Evolutionary conservation across 108 stramenopile genomes (phyloP), one percentile per base, ranked within the genome.

Genomic region (Nitzschia sp.): DNA sequence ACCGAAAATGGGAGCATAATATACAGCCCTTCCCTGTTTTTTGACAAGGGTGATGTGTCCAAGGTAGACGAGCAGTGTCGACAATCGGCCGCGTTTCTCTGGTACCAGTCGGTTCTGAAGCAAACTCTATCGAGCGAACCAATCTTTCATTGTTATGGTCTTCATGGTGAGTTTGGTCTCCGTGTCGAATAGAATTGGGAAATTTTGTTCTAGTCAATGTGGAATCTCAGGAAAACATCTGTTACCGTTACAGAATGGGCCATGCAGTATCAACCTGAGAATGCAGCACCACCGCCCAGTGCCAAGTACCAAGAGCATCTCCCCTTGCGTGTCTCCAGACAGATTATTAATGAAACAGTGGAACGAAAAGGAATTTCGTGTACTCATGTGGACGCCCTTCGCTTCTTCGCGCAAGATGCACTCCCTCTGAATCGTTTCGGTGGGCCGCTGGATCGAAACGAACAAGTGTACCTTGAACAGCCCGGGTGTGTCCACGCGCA

Each of bases 331-430:
- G 90, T 97, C 17, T 55, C 88, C 27, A 77, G 84, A 58, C 51
- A 83, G 21, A 61, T 75, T 28, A 88, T 97, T 54, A 94, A 94
- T 47, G 77, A 79, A 29, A 77, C 91, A 36, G 95, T 97, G 36
- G 95, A 95, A 79, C 77, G 90, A 13, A 75, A 78, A 47, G 89
- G 91, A 45, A 34, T 98, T 28, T 80, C 75, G 24, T 98, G 97
- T 76, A 96, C 97, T 17, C 97, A 98, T 66, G 89, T 92, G 26
- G 97, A 98, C 69, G 97, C 97, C 9, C 77, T 94, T 29, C 86
- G 95, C 0, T 98, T 94, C 81, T 98, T 97, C 75, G 91, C 95
- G 0, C 94, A 92, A 13, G 93, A 79, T 3, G 95, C 96, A 0
- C 65, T 60, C 3, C 91, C 94, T 3, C 71, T 92, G 66, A 95